Base-by-base conservation (phyloP, 1,139 yeast genomes). In the Geotrichum fermentans region DNA sequence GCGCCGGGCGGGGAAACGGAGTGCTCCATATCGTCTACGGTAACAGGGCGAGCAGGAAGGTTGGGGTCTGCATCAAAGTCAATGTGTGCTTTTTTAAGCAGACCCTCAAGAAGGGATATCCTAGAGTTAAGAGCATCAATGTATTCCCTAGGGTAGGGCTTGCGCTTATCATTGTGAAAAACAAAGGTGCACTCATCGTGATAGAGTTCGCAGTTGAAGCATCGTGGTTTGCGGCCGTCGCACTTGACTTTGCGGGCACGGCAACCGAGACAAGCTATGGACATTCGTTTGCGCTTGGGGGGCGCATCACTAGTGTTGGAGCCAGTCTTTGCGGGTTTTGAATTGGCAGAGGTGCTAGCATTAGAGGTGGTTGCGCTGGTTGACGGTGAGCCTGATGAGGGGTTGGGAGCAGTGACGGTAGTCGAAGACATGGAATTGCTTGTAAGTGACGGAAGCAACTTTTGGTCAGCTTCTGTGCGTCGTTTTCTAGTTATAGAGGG, bases 251-350 rank as follows among this genome's bases (percentile, higher is more conserved):
- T 66, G 58, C 85, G 67, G 56, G 76, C 74, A 35, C 85, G 68
- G 59, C 86, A 80, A 0, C 84, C 80, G 42, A 79, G 62, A 60
- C 86, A 80, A 1, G 85, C 85, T 0, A 84, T 78, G 60, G 82
- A 70, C 7, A 83, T 80, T 61, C 74, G 69, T 28, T 52, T 52
- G 20, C 54, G 37, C 32, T 43, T 48, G 3, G 37, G 30, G 2
- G 52, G 54, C 8, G 50, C 45, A n/a, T 28, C 36, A 6, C 30
- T 22, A 16, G 28, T 10, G 28, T 24, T 24, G 28, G 28, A 10
- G 28, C 10, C 28, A 24, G 6, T 24, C 10, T 24, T 24, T 6
- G 28, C 28, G 10, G 28, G 28, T 24, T 24, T 6, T 24, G 28
- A 6, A 10, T 6, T 24, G 10, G 28, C 28, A 10, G 28, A 24